These are phyloP conservation scores for Lactuca saligna DNA, from an alignment of 129 eudicot species.

Conservation along the genomic window DNA sequence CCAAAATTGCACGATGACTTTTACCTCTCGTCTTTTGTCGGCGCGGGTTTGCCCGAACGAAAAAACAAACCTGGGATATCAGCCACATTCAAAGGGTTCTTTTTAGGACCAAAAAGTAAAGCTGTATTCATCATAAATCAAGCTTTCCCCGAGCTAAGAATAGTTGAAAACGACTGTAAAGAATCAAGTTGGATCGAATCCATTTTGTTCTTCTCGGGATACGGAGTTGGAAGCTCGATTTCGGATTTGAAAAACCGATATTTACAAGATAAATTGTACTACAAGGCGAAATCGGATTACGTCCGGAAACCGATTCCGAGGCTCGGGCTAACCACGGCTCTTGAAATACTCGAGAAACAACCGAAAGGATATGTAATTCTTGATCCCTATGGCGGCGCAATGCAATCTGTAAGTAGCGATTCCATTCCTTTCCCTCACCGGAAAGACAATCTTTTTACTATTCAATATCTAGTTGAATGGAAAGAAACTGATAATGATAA, in stretches of 20 bases:
- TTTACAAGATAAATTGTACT: conserved; percentile 39
- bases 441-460: conserved; percentile 59
- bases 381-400: conserved; percentile 77
- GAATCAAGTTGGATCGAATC: conserved; percentile 90
- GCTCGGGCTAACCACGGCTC: conserved; percentile 31
- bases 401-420: conserved; percentile 49
- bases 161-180: conserved; percentile 41
- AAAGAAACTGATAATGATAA: conserved; percentile 33
- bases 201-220: conserved; percentile 57
- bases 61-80: conserved; percentile 33
- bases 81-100: conserved; percentile 57
- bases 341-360: conserved; percentile 55
- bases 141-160: conserved; percentile 48
- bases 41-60: conserved; percentile 43
- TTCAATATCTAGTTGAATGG: conserved; percentile 72
- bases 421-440: conserved; percentile 81
- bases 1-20: conserved; percentile 48
- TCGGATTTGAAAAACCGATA: conserved; percentile 41
- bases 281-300: conserved; percentile 85
- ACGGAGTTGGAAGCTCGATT: conserved; percentile 25
- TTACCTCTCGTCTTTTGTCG: conserved; percentile 45
- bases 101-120: conserved; percentile 49
- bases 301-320: conserved; percentile 43
- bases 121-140: conserved; percentile 29
- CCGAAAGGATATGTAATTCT: conserved; percentile 67